Conservation (phyloP, 2,329 filamentous ascomycete genomes). For the Diplodia corticola region DNA sequence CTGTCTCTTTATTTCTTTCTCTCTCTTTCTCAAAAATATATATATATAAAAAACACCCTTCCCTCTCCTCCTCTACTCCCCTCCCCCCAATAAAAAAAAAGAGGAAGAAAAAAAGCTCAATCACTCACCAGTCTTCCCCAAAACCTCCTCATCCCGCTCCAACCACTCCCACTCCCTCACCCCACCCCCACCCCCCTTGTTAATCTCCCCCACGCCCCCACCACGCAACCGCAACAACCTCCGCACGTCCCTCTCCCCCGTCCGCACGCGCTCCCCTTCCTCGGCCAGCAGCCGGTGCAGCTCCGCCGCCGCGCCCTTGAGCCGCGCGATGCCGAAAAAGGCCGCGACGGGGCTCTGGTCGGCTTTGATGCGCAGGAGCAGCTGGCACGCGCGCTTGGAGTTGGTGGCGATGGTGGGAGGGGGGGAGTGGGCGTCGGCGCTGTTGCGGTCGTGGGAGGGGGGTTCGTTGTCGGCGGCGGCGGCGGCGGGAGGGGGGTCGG, state of each 20-base stretch:
- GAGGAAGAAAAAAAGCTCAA: too few relatives aligned
- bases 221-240: neutral
- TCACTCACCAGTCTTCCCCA: constrained; percentile 1
- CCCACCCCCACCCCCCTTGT: too few relatives aligned
- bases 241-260: neutral
- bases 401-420: neutral
- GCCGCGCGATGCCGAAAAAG: constrained; percentile 1
- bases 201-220: too few relatives aligned
- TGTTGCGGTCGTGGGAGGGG: neutral
- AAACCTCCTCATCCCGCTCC: neutral
- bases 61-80: too few relatives aligned
- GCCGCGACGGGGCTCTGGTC: neutral
- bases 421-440: neutral
- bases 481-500: neutral
- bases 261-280: neutral
- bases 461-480: neutral
- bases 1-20: too few relatives aligned
- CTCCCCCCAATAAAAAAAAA: too few relatives aligned
- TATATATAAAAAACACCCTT: too few relatives aligned
- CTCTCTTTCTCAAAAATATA: too few relatives aligned
- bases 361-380: neutral
- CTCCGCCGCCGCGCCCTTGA: neutral
- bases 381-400: neutral
- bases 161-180: neutral
- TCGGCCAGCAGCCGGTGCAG: constrained; percentile 9